phyloP scores from a whole-genome alignment of 2,329 filamentous ascomycete genomes.

The Pezicula carpinea region DNA sequence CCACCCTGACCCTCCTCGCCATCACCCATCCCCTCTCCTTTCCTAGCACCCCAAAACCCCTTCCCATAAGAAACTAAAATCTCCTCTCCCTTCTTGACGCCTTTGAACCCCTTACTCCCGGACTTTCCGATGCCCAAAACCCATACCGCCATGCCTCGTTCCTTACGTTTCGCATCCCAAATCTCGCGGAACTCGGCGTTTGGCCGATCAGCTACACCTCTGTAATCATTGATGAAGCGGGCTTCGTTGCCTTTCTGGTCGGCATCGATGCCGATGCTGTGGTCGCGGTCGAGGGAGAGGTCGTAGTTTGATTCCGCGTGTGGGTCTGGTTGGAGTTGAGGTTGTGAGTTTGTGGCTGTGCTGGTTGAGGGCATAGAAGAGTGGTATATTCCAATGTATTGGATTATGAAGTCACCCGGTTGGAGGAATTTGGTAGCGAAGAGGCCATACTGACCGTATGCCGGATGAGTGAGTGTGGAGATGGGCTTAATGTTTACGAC shows the following conservation, averaged over 20 bases:
- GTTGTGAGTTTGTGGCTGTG: slow-evolving; percentile 2
- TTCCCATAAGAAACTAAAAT: slow-evolving; percentile 64
- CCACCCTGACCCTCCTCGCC: too few species aligned
- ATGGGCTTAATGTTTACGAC: slow-evolving; percentile 52
- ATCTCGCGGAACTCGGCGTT: slow-evolving; percentile 50
- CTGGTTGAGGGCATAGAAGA: slow-evolving; percentile 16
- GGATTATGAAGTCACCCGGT: slow-evolving; percentile 53
- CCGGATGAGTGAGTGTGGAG: slow-evolving; percentile 46
- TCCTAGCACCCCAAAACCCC: slow-evolving; percentile 57
- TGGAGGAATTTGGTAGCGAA: slow-evolving; percentile 51
- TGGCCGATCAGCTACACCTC: slow-evolving; percentile 42
- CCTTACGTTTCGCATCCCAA: slow-evolving; percentile 47
- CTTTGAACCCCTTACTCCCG: slow-evolving; percentile 12
- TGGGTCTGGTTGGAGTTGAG: slow-evolving; percentile 9
- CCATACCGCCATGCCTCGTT: slow-evolving; percentile 55
- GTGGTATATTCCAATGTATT: slow-evolving; percentile 58
- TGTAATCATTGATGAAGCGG: slow-evolving; percentile 63
- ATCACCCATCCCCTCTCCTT: slow-evolving; percentile 7
- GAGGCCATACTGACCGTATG: slow-evolving; percentile 53
- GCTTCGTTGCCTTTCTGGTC: slow-evolving; percentile 56
- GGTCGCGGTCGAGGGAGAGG: slow-evolving; percentile 55
- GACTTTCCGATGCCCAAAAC: slow-evolving; percentile 36
- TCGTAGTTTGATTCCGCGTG: slow-evolving; percentile 57
- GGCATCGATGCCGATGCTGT: slow-evolving; percentile 56
- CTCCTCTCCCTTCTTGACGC: slow-evolving; percentile 56